Conservation (phyloP, 139 green algal genomes). For the Diplosphaera chodatii region DNA sequence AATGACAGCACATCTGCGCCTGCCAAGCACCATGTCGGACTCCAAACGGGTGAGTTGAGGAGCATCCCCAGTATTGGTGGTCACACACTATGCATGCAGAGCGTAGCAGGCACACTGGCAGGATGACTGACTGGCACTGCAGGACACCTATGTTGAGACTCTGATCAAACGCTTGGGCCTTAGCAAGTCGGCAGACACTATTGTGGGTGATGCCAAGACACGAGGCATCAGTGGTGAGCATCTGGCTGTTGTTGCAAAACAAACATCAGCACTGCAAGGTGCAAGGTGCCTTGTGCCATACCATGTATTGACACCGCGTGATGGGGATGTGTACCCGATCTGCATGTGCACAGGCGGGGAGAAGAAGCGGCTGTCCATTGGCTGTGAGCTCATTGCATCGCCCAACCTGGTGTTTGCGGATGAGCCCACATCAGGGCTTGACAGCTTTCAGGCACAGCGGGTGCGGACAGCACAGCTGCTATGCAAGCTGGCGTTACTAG, state of each 20-base stretch:
- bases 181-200: slow-evolving; percentile 48
- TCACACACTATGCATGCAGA: no score
- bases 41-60: slow-evolving; percentile 14
- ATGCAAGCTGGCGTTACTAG: no score
- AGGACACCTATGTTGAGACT: slow-evolving; percentile 39
- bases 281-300: no score
- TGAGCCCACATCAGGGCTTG: slow-evolving; percentile 86
- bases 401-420: slow-evolving; percentile 70
- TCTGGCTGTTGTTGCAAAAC: no score
- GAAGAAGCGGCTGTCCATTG: slow-evolving; percentile 84
- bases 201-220: slow-evolving; percentile 59
- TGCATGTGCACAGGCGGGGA: slow-evolving; percentile 74
- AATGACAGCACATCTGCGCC: slow-evolving; percentile 65
- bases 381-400: slow-evolving; percentile 74
- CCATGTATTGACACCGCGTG: no score
- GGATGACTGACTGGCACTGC: not conserved
- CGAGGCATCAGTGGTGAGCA: slow-evolving; percentile 5
- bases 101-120: no score
- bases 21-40: slow-evolving; percentile 23
- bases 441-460: slow-evolving; percentile 75
- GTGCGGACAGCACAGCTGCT: no score
- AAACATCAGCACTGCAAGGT: no score
- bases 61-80: no score
- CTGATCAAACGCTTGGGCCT: slow-evolving; percentile 71
- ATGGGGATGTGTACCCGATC: no score